phyloP scores from a whole-genome alignment of 805 yeast species.

The Wickerhamiella vanderwaltii region DNA sequence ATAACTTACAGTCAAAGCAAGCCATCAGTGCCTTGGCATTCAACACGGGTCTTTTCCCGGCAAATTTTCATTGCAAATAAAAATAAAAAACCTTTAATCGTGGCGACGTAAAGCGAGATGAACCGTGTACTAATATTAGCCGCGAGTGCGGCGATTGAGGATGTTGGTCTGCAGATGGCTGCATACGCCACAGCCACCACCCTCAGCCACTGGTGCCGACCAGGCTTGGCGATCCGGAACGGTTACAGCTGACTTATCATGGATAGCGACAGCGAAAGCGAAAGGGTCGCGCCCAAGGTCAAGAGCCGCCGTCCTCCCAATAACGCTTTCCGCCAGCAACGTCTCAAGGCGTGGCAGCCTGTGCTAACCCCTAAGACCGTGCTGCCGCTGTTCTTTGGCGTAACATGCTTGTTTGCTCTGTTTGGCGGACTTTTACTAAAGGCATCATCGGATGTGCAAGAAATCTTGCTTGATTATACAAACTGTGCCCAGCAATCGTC shows the following conservation, averaged over 20 bases:
- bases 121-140: too few species aligned
- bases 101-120: too few species aligned
- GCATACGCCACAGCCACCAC: not conserved
- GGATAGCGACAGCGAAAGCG: conserved; percentile 29
- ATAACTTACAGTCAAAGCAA: conserved; percentile 73
- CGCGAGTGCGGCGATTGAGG: too few species aligned
- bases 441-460: conserved; percentile 71
- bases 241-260: too few species aligned
- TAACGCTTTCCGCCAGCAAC: conserved; percentile 40
- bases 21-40: conserved; percentile 59
- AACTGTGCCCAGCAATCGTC: conserved; percentile 46
- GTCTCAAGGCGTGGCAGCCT: conserved; percentile 68
- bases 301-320: conserved; percentile 34
- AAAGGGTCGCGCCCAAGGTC: conserved; percentile 23
- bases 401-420: conserved; percentile 77
- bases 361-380: conserved; percentile 86
- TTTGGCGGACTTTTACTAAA: conserved; percentile 74
- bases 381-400: conserved; percentile 62
- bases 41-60: conserved; percentile 89
- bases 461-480: conserved; percentile 62
- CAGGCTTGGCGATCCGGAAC: too few species aligned
- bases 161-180: too few species aligned
- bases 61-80: too few species aligned
- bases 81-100: too few species aligned
- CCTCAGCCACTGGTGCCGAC: too few species aligned